These are phyloP conservation scores for Mortierella sp. DNA, from an alignment of 371 early-diverging fungal genomes.

Conservation along the genomic window DNA sequence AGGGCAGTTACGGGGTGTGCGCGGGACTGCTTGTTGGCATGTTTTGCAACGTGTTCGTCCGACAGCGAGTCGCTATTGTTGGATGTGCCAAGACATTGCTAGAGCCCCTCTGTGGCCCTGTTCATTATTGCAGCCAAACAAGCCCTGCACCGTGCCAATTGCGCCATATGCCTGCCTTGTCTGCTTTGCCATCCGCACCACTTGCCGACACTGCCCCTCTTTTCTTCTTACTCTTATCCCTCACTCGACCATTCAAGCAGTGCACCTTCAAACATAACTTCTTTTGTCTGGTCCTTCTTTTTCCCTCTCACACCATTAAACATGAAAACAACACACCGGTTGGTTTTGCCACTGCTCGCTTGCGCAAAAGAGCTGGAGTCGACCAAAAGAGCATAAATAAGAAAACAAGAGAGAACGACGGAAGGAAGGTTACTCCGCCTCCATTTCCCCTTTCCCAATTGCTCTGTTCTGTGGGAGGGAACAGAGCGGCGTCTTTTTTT, in stretches of 20 bases:
- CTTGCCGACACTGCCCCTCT: too few relatives aligned
- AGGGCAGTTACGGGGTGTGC: conserved; percentile 1
- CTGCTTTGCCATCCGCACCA: too few relatives aligned
- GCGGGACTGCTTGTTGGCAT: background rate
- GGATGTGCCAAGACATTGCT: conserved; percentile 12
- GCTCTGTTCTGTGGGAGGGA: background rate
- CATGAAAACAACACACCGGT: background rate
- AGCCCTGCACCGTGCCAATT: too few relatives aligned
- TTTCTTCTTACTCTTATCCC: too few relatives aligned
- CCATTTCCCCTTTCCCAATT: background rate
- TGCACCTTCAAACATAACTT: background rate
- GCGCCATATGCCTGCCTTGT: background rate
- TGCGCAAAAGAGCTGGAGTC: background rate
- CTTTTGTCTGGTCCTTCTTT: too few relatives aligned
- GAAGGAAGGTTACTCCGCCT: conserved; percentile 9
- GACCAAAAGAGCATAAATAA: background rate
- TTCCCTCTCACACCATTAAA: background rate
- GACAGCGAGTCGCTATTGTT: background rate
- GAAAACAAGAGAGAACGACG: background rate
- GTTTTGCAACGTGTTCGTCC: conserved; percentile 41
- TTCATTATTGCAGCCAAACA: background rate
- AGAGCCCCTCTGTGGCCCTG: background rate
- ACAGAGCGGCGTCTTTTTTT: background rate
- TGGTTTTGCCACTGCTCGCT: background rate
- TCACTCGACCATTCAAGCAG: too few relatives aligned